phyloP scores from a whole-genome alignment of 1,284 basidiomycete species.

The Trichosporon sp. region DNA sequence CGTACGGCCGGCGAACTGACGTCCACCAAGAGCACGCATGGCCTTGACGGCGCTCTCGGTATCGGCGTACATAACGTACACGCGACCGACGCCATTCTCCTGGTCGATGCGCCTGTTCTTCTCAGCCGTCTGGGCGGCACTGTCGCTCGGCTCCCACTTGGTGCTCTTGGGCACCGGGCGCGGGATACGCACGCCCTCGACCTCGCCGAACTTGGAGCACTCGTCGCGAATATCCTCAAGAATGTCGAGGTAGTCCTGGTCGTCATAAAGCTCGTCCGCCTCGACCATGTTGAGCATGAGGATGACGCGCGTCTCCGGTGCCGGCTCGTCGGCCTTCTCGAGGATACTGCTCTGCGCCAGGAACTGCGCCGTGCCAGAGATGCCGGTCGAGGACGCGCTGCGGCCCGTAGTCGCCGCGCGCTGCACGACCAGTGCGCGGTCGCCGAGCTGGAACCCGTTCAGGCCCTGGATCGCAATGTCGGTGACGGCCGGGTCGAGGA shows the following conservation, averaged over 20 bases:
- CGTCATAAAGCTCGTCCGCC: constrained; percentile 82
- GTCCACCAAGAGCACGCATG: constrained; percentile 76
- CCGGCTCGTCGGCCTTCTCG: constrained; percentile 55
- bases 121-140: constrained; percentile 53
- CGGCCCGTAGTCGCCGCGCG: constrained; percentile 57
- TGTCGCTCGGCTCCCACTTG: constrained; percentile 67
- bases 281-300: constrained; percentile 99
- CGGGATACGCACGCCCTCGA: constrained; percentile 83
- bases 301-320: constrained; percentile 65
- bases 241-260: constrained; percentile 88
- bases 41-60: constrained; percentile 61
- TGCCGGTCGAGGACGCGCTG: constrained; percentile 32
- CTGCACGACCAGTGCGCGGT: constrained; percentile 93
- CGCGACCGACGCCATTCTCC: constrained; percentile 83
- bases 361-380: constrained; percentile 38
- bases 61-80: constrained; percentile 78
- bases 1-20: constrained; percentile 84
- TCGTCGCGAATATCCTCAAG: constrained; percentile 94
- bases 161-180: constrained; percentile 68
- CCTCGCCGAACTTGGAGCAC: constrained; percentile 70
- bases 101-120: constrained; percentile 62
- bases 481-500: constrained; percentile 79
- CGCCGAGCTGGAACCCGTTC: constrained; percentile 96
- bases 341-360: constrained; percentile 68
- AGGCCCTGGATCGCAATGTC: constrained; percentile 94